Evolutionary conservation across 805 yeast species (phyloP).

Genomic region (Wickerhamomyces mucosus): DNA sequence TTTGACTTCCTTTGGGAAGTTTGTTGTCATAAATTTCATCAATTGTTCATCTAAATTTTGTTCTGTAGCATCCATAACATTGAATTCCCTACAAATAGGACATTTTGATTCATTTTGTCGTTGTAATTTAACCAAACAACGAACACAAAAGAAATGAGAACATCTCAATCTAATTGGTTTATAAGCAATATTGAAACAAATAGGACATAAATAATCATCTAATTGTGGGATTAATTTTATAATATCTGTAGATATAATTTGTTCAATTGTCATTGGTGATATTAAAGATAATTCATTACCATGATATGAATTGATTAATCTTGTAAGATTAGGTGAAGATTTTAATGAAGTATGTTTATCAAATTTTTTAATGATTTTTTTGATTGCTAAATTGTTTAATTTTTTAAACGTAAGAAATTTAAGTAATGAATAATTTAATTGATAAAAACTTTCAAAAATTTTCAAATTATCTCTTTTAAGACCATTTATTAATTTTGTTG

Average conservation of each 20-base stretch:
- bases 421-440: slow-evolving; percentile 44
- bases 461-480: slow-evolving; percentile 30
- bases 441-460: slow-evolving; percentile 41
- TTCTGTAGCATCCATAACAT: slow-evolving; percentile 49
- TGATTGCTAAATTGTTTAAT: slow-evolving; percentile 53
- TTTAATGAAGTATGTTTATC: slow-evolving; percentile 60
- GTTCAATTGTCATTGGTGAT: slow-evolving; percentile 13
- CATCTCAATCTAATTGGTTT: slow-evolving; percentile 61
- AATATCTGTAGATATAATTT: slow-evolving; percentile 42
- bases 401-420: slow-evolving; percentile 51
- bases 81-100: slow-evolving; percentile 52
- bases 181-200: slow-evolving; percentile 60
- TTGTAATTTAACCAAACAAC: slow-evolving; percentile 63
- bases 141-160: slow-evolving; percentile 60
- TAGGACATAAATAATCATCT: slow-evolving; percentile 69
- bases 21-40: slow-evolving; percentile 42
- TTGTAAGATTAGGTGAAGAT: slow-evolving; percentile 37
- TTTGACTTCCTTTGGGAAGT: slow-evolving; percentile 62
- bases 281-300: slow-evolving; percentile 15
- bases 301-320: slow-evolving; percentile 21
- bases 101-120: slow-evolving; percentile 49
- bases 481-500: slow-evolving; percentile 30
- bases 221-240: slow-evolving; percentile 58
- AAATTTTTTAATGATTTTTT: slow-evolving; percentile 65
- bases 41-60: slow-evolving; percentile 46